phyloP scores from a whole-genome alignment of 1,284 basidiomycete species.

The Inonotus hispidus region DNA sequence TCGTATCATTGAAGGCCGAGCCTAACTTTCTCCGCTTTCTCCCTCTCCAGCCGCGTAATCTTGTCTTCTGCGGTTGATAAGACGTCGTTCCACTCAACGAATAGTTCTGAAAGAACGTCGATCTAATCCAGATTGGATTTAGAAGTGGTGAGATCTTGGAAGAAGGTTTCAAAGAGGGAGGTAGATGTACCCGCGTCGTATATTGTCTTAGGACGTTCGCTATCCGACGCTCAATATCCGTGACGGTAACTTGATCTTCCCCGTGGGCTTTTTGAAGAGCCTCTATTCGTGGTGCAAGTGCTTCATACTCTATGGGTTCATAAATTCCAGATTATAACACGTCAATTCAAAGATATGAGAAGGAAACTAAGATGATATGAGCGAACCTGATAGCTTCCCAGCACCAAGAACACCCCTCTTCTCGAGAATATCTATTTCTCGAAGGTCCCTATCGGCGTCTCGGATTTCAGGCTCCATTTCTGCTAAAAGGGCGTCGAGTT shows the following conservation, averaged over 20 bases:
- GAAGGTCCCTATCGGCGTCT: constrained; percentile 71
- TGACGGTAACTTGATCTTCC: constrained; percentile 50
- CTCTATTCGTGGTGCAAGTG: constrained; percentile 54
- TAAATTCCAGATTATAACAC: background rate
- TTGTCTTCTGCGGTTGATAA: constrained; percentile 58
- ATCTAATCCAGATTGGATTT: constrained; percentile 40
- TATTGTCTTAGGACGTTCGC: constrained; percentile 59
- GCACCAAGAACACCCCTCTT: constrained; percentile 64
- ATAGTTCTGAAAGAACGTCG: constrained; percentile 71
- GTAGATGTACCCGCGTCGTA: constrained; percentile 53
- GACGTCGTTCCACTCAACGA: constrained; percentile 75
- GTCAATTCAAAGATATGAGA: background rate
- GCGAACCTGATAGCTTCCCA: constrained; percentile 58
- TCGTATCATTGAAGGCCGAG: constrained; percentile 34
- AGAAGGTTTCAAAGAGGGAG: background rate
- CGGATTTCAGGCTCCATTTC: constrained; percentile 81
- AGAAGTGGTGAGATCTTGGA: background rate
- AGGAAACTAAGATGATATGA: background rate
- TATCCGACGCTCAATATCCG: constrained; percentile 58
- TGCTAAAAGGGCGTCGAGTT: constrained; percentile 60
- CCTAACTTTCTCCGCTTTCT: constrained; percentile 48
- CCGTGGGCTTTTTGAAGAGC: constrained; percentile 51
- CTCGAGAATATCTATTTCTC: constrained; percentile 65
- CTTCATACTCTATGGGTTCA: constrained; percentile 47
- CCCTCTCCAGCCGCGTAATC: constrained; percentile 48